phyloP scores from a whole-genome alignment of 1,139 yeast species.

The Saccharomyces hybrid region DNA sequence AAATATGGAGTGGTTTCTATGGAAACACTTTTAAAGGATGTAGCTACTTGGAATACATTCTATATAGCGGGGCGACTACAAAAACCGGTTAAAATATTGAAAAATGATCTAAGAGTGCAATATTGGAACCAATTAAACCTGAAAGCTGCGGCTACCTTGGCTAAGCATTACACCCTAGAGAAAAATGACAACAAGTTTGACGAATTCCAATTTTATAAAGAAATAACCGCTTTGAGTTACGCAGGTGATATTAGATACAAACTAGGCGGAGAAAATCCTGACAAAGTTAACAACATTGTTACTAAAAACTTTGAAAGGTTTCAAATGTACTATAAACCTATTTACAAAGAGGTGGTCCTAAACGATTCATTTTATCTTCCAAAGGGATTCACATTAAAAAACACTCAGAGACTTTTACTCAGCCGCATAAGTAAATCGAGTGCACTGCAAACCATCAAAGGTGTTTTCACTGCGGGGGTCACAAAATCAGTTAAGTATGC shows the following conservation, averaged over 20 bases:
- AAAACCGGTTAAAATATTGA: constrained; percentile 78
- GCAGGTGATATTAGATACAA: constrained; percentile 85
- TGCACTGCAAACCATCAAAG: constrained; percentile 68
- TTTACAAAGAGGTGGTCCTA: constrained; percentile 40
- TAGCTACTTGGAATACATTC: constrained; percentile 74
- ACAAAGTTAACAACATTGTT: constrained; percentile 80
- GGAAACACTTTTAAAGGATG: constrained; percentile 53
- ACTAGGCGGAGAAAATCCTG: constrained; percentile 86
- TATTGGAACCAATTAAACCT: constrained; percentile 70
- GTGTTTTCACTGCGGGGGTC: constrained; percentile 80
- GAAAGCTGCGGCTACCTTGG: constrained; percentile 69
- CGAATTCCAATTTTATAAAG: constrained; percentile 62
- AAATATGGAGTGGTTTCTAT: constrained; percentile 82
- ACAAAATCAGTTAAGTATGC: constrained; percentile 68
- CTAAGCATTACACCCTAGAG: constrained; percentile 46
- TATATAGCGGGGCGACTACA: constrained; percentile 91
- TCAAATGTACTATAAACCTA: constrained; percentile 62
- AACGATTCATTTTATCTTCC: constrained; percentile 33
- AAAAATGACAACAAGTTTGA: constrained; percentile 39
- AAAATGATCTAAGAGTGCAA: constrained; percentile 53
- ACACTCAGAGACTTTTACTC: constrained; percentile 38
- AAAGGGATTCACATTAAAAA: constrained; percentile 33
- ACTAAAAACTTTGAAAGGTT: constrained; percentile 64
- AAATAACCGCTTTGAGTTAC: constrained; percentile 75
- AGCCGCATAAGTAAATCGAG: constrained; percentile 65